Conservation (phyloP, 1,284 basidiomycete genomes). For the Sporisorium iseilematis-ciliati region DNA sequence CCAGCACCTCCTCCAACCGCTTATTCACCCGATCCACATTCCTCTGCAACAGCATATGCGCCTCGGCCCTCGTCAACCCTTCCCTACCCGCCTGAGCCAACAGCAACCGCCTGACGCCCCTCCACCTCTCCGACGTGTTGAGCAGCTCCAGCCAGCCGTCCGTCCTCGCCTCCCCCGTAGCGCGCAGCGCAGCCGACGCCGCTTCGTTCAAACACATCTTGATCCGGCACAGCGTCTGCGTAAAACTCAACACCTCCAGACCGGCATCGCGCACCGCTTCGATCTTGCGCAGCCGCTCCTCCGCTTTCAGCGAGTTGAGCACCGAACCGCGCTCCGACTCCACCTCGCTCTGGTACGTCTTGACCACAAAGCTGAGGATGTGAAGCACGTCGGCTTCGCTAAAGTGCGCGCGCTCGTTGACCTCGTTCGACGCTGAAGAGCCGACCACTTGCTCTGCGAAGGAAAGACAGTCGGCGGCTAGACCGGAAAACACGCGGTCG, state of each 20-base stretch:
- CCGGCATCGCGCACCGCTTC: constrained; percentile 2
- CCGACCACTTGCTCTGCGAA: constrained; percentile 39
- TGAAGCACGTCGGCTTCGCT: constrained; percentile 28
- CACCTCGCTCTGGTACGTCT: constrained; percentile 16
- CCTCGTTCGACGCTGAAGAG: constrained; percentile 6
- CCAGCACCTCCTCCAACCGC: constrained; percentile 26
- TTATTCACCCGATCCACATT: constrained; percentile 18
- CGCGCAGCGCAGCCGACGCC: constrained; percentile 1
- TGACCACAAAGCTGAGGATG: constrained; percentile 21
- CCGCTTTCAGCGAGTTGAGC: neutral
- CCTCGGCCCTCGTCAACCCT: constrained; percentile 5
- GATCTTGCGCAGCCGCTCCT: constrained; percentile 20
- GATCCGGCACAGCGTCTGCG: constrained; percentile 16
- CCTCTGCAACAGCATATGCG: constrained; percentile 7
- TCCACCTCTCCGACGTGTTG: constrained; percentile 4
- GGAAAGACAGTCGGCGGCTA: constrained; percentile 37
- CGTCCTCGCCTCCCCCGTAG: neutral
- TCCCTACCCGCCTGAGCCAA: neutral
- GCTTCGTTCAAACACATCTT: constrained; percentile 26
- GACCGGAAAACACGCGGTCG: constrained; percentile 10
- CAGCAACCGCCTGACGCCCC: neutral
- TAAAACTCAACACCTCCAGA: constrained; percentile 13
- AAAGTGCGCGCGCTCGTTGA: constrained; percentile 11
- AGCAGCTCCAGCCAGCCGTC: constrained; percentile 22
- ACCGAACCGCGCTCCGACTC: constrained; percentile 9